phyloP scores from a whole-genome alignment of 1,139 yeast genomes.

The Scheffersomyces titani region DNA sequence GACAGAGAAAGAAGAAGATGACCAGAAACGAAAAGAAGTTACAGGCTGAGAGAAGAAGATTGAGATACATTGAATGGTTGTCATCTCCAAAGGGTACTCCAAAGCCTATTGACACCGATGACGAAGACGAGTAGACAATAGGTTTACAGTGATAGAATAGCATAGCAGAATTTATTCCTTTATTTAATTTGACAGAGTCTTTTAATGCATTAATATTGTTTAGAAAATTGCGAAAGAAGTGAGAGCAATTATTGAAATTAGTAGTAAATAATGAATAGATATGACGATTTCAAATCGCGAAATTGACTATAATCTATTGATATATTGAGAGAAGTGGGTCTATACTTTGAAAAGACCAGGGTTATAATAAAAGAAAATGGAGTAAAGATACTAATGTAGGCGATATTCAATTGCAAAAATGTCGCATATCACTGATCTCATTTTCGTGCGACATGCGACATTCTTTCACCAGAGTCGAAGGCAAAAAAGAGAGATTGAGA shows the following conservation, averaged over 20 bases:
- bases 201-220: neutral
- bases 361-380: no score
- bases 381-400: no score
- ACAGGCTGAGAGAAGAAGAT: conserved; percentile 91
- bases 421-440: neutral
- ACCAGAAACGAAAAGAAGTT: conserved; percentile 93
- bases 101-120: conserved; percentile 89
- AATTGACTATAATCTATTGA: no score
- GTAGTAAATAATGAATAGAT: no score
- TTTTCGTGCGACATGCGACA: neutral
- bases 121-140: conserved; percentile 59
- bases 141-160: neutral
- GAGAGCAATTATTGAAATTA: neutral
- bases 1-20: conserved; percentile 90
- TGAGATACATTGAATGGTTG: conserved; percentile 93
- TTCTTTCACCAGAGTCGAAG: neutral
- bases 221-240: neutral
- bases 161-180: neutral
- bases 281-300: neutral
- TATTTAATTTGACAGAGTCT: neutral
- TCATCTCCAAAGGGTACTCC: conserved; percentile 98
- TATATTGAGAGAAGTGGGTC: no score
- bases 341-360: no score
- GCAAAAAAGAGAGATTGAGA: neutral
- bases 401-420: neutral